Evolutionary conservation across 805 yeast species (phyloP).

Genomic region (Millerago galiae): DNA sequence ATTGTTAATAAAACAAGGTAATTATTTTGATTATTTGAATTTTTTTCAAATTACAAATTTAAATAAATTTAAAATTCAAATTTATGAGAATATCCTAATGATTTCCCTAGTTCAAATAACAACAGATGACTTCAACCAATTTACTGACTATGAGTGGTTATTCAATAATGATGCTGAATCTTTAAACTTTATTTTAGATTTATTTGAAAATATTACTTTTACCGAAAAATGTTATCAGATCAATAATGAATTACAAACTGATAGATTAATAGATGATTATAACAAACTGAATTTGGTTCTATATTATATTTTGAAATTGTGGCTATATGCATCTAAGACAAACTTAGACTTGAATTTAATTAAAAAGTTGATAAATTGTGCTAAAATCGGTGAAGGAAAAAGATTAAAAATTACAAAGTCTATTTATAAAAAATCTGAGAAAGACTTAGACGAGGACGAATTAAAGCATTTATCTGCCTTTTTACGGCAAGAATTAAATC

Average conservation of each 20-base stretch:
- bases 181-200: conserved; percentile 1
- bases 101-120: conserved; percentile 14
- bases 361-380: conserved; percentile 3
- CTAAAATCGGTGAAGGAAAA: conserved; percentile 11
- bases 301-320: conserved; percentile 12
- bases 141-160: conserved; percentile 6
- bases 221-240: conserved; percentile 6
- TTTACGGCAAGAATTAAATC: neutral
- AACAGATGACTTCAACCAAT: conserved; percentile 8
- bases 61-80: neutral
- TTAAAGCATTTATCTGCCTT: neutral
- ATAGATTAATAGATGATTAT: conserved; percentile 9
- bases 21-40: conserved; percentile 12
- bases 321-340: conserved; percentile 8
- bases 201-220: conserved; percentile 13
- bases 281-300: conserved; percentile 9
- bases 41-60: conserved; percentile 13
- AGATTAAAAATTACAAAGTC: neutral
- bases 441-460: neutral
- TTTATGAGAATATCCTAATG: conserved; percentile 5
- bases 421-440: neutral
- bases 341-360: neutral
- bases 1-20: conserved; percentile 3
- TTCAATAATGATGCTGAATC: neutral
- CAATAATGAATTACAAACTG: conserved; percentile 1